Conservation (phyloP, 331 rosid genomes). For the Rosa hybrid region DNA sequence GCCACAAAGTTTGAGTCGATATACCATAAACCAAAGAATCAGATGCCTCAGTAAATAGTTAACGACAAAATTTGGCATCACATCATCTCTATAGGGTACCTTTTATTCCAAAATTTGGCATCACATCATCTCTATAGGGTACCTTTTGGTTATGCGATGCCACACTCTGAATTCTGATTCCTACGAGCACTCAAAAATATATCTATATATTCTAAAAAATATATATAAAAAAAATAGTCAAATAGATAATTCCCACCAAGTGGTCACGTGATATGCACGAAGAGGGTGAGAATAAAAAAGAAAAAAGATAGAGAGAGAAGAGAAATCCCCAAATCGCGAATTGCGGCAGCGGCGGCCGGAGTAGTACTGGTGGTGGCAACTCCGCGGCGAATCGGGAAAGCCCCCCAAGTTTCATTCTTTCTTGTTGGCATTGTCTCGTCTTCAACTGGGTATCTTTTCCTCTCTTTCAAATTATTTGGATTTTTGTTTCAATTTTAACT, state of each 20-base stretch:
- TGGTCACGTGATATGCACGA: neutral
- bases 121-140: too few species aligned
- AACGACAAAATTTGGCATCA: too few species aligned
- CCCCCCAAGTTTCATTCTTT: neutral
- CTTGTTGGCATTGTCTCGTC: neutral
- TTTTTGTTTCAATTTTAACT: neutral
- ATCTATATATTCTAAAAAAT: too few species aligned
- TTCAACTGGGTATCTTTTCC: neutral
- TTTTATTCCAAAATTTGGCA: too few species aligned
- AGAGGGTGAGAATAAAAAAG: neutral
- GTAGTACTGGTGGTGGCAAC: neutral
- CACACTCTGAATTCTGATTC: too few species aligned
- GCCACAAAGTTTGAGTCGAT: too few species aligned
- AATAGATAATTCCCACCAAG: neutral
- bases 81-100: too few species aligned
- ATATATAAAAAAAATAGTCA: too few species aligned
- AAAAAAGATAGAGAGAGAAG: neutral
- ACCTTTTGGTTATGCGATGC: too few species aligned
- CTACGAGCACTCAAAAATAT: too few species aligned
- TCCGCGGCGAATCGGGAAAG: neutral
- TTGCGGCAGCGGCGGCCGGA: slow-evolving; percentile 3
- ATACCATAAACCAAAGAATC: too few species aligned
- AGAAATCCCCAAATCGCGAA: neutral
- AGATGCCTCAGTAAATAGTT: too few species aligned
- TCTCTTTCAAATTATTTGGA: neutral